Conservation (phyloP, 192 early-diverging fungal species). For the Jimgerdemannia flammicorona region DNA sequence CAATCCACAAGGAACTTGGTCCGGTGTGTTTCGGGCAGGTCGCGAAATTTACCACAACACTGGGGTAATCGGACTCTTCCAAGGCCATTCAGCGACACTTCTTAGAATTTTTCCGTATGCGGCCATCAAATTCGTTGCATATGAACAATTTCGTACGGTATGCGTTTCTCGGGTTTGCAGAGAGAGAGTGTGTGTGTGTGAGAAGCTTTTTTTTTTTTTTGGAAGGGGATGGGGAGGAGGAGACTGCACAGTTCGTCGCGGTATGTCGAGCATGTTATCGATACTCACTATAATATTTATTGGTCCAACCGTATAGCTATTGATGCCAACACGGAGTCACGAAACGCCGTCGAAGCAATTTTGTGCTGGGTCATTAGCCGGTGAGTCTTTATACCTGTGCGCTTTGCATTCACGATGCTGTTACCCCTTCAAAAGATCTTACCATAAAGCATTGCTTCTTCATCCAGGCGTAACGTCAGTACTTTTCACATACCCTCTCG, state of each 20-base stretch:
- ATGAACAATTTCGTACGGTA: constrained; percentile 81
- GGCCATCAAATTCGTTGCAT: constrained; percentile 95
- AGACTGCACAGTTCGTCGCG: too few species aligned
- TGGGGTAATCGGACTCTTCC: constrained; percentile 82
- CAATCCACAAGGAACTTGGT: constrained; percentile 76
- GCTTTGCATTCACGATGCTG: background rate
- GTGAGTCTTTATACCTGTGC: constrained; percentile 7
- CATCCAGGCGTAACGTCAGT: constrained; percentile 80
- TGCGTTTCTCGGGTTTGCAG: too few species aligned
- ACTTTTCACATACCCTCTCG: constrained; percentile 88
- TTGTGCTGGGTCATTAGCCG: constrained; percentile 75
- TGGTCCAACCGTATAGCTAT: constrained; percentile 20
- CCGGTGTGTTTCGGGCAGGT: constrained; percentile 79
- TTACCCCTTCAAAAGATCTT: background rate
- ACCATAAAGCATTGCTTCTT: background rate
- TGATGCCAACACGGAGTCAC: constrained; percentile 65
- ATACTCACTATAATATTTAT: background rate
- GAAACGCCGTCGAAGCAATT: constrained; percentile 72
- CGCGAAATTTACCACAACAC: constrained; percentile 64
- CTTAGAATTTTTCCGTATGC: constrained; percentile 96
- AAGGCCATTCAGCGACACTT: constrained; percentile 93
- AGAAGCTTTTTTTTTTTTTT: too few species aligned
- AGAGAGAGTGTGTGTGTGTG: too few species aligned
- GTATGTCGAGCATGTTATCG: too few species aligned
- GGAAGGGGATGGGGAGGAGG: too few species aligned